phyloP scores from a whole-genome alignment of 2,329 filamentous ascomycete genomes.

The Hypoxylon sp. region DNA sequence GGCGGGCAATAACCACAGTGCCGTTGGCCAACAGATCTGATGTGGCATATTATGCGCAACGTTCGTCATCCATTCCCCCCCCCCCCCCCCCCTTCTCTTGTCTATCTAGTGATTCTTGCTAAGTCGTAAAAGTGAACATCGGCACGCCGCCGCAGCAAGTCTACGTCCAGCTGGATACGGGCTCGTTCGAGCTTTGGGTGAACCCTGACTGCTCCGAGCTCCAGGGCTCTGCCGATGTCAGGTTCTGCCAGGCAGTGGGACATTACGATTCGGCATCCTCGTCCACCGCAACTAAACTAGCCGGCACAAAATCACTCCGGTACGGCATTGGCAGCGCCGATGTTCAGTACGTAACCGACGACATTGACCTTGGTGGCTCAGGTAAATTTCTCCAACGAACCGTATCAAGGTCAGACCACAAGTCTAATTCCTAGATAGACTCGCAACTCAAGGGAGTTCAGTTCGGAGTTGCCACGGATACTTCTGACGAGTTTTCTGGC shows the following conservation, averaged over 20 bases:
- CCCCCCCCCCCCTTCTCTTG: too few species aligned
- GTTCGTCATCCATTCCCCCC: conserved; percentile 44
- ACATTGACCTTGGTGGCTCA: conserved; percentile 53
- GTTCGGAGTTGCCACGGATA: conserved; percentile 69
- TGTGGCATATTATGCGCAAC: conserved; percentile 61
- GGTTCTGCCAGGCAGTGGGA: conserved; percentile 57
- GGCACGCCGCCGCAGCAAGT: conserved; percentile 63
- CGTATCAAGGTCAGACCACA: neutral
- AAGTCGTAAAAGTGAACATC: conserved; percentile 53
- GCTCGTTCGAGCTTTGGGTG: conserved; percentile 68
- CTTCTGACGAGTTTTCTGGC: conserved; percentile 58
- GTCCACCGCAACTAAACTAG: conserved; percentile 47
- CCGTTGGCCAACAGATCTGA: conserved; percentile 60
- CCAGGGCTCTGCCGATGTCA: conserved; percentile 47
- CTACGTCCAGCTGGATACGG: conserved; percentile 65
- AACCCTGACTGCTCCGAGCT: conserved; percentile 66
- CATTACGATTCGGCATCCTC: conserved; percentile 54
- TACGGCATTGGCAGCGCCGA: conserved; percentile 62
- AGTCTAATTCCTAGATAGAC: conserved; percentile 32
- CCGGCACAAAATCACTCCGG: conserved; percentile 50
- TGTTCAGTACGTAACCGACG: conserved; percentile 59
- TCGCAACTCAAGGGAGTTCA: conserved; percentile 61
- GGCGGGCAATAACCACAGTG: conserved; percentile 49
- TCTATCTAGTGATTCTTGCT: conserved; percentile 17
- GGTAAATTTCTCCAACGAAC: conserved; percentile 28